Base-by-base conservation (phyloP, 2,329 filamentous ascomycete species). In the Aureobasidium subglaciale region DNA sequence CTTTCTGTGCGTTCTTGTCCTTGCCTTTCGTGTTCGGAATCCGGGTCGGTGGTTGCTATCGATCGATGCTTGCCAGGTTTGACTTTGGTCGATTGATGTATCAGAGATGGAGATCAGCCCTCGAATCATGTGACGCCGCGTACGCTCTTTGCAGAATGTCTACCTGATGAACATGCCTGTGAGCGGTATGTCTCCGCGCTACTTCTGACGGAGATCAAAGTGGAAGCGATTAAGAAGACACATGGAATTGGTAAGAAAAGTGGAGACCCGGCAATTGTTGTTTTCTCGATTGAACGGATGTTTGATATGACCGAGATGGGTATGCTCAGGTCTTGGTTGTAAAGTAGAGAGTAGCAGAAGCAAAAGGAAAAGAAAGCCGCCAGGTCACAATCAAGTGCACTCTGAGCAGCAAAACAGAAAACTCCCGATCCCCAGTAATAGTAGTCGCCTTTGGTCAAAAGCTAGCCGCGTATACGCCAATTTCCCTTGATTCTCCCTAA, bases 401-500 rank as follows among this genome's bases (percentile, higher is more conserved):
- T n/a, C 18, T 43, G 27, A 15, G 3, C 27, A n/a, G 27, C 15
- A 35, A 13, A 54, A n/a, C 11, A 32, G 20, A 53, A 40, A 54
- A 54, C 50, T 40, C 52, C 52, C 27, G 22, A 24, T 20, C 29
- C 11, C 50, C 37, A 20, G 37, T 30, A 27, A 55, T 42, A 41
- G 45, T 30, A 13, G 37, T 42, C 43, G 38, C 27, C 30, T 4
- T 40, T 24, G 4, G n/a, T 27, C 16, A 27, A 37, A 41, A 52
- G 32, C 50, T 54, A 54, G 50, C 38, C 50, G 37, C 38, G 50
- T 34, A 49, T 41, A 48, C 54, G 54, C 54, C 54, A 49, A 40
- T 34, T 30, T 15, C 32, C 53, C 53, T 56, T 56, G 35, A 56
- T 49, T 20, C 42, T 56, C 35, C 42, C 54, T 41, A 56, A 48